These are phyloP conservation scores for Saksenaea vasiformis DNA, from an alignment of 371 early-diverging fungal genomes.

Conservation along the genomic window DNA sequence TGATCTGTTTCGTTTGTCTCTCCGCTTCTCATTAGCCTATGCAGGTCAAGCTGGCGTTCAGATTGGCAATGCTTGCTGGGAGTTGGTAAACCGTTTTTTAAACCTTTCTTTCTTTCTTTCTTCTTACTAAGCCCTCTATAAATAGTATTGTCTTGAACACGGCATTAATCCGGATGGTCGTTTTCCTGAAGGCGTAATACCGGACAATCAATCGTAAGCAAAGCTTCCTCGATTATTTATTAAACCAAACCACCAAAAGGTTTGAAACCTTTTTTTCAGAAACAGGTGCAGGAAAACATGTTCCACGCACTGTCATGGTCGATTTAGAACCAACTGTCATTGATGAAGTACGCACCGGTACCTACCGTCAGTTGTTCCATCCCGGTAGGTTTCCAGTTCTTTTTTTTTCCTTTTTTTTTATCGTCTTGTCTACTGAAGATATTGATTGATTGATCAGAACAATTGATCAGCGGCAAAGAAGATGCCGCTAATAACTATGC, in stretches of 20 bases:
- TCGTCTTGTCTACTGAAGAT: background rate
- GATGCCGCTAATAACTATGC: conserved; percentile 99
- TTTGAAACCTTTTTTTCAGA: conserved; percentile 92
- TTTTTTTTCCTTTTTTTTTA: no score
- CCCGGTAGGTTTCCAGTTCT: conserved; percentile 57
- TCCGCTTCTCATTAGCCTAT: background rate
- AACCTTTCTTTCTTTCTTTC: background rate
- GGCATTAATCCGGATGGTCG: conserved; percentile 94
- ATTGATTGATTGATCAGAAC: conserved; percentile 44
- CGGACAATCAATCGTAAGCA: conserved; percentile 14
- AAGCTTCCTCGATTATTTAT: background rate
- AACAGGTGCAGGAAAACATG: conserved; percentile 96
- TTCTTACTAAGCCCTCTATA: background rate
- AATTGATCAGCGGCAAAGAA: conserved; percentile 98
- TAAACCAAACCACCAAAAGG: background rate
- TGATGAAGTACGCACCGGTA: conserved; percentile 94
- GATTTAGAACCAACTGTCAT: conserved; percentile 97
- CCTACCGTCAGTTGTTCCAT: conserved; percentile 97
- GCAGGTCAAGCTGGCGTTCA: conserved; percentile 93
- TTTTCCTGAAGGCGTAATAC: conserved; percentile 57
- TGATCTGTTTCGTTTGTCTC: background rate
- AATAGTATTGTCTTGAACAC: conserved; percentile 94
- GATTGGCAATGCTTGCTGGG: conserved; percentile 99
- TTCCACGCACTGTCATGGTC: conserved; percentile 98
- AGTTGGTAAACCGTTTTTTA: conserved; percentile 50